These are phyloP conservation scores for Kodamaea hsintzibuensis DNA, from an alignment of 805 yeast species.

Conservation along the genomic window DNA sequence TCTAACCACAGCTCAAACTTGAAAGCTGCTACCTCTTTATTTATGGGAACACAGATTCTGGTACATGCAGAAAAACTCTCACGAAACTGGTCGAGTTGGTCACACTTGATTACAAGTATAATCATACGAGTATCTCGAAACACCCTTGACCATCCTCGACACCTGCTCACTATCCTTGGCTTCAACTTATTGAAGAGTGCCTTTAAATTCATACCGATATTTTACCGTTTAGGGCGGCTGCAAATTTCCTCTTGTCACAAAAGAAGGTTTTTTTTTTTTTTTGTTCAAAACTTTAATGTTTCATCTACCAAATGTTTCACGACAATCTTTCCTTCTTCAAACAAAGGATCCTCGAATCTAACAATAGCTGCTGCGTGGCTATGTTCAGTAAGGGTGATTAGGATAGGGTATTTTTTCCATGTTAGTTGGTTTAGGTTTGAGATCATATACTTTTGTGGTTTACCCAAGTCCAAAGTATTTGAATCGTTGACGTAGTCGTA, in stretches of 20 bases:
- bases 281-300: conserved; percentile 18
- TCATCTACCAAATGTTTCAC: conserved; percentile 61
- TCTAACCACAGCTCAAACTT: conserved; percentile 3
- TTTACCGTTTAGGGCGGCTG: neutral
- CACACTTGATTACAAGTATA: neutral
- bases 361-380: conserved; percentile 85
- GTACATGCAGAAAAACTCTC: neutral
- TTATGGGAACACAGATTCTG: neutral
- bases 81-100: neutral
- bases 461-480: conserved; percentile 34
- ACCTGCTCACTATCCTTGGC: neutral
- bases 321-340: conserved; percentile 69
- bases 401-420: conserved; percentile 74
- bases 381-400: conserved; percentile 61
- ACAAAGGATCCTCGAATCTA: conserved; percentile 49
- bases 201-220: neutral
- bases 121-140: neutral
- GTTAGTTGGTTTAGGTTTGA: conserved; percentile 54
- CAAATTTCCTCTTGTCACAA: neutral
- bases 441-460: conserved; percentile 53
- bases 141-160: neutral
- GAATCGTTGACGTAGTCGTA: conserved; percentile 51
- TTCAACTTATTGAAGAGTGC: conserved; percentile 13
- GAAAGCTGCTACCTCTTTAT: neutral
- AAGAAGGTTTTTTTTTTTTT: no score